Evolutionary conservation across 305 asterid genomes (phyloP).

Genomic region (Solanum hybrid): DNA sequence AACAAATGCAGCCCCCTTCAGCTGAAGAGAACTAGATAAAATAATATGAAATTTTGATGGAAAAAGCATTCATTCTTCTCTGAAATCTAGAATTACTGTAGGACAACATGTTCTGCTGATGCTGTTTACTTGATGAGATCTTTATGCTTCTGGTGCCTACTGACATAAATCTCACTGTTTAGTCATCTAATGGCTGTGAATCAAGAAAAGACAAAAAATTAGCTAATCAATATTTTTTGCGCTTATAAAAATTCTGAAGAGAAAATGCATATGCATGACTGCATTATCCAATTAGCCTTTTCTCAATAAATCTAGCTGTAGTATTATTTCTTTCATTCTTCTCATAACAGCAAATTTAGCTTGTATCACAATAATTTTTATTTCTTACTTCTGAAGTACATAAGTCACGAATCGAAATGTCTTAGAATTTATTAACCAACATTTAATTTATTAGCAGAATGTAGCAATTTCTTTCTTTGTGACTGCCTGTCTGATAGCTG

Average conservation of each 20-base stretch:
- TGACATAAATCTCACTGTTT: background rate
- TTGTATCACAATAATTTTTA: background rate
- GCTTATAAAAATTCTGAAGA: background rate
- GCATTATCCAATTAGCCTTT: background rate
- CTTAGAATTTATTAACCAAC: background rate
- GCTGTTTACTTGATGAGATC: background rate
- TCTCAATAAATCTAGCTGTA: background rate
- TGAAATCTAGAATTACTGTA: background rate
- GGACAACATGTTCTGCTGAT: background rate
- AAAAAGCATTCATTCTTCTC: background rate
- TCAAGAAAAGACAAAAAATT: background rate
- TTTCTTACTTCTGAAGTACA: background rate
- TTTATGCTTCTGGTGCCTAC: background rate
- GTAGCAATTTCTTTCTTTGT: background rate
- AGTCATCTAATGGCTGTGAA: background rate
- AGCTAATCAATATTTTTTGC: background rate
- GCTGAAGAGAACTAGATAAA: background rate
- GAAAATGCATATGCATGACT: background rate
- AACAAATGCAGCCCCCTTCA: background rate
- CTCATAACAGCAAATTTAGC: background rate
- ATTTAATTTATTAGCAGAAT: background rate
- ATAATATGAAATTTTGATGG: background rate
- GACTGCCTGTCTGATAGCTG: background rate
- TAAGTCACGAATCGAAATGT: background rate
- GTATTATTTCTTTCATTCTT: background rate